Evolutionary conservation across 371 early-diverging fungal species (phyloP).

Genomic region (Mucor saturninus): DNA sequence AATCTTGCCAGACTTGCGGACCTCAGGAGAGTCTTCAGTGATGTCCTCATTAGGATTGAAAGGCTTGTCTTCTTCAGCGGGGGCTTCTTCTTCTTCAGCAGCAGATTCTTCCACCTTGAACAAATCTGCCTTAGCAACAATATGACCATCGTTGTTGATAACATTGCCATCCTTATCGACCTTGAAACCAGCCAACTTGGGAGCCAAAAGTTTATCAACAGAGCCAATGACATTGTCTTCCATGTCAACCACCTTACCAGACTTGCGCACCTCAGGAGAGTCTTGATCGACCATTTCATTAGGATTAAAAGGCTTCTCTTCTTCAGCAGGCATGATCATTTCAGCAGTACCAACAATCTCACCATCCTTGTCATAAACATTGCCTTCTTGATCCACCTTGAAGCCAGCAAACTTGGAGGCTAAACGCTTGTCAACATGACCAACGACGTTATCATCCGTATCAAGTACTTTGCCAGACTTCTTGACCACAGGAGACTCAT

Average conservation of each 20-base stretch:
- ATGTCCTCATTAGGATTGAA: conserved; percentile 19
- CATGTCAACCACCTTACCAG: conserved; percentile 26
- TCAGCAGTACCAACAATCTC: conserved; percentile 15
- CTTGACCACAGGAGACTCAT: conserved; percentile 19
- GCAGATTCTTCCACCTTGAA: conserved; percentile 2
- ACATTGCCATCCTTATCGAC: conserved; percentile 20
- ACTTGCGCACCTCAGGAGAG: conserved; percentile 22
- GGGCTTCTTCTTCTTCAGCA: conserved; percentile 5
- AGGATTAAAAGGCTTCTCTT: conserved; percentile 15
- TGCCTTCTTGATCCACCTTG: conserved; percentile 23
- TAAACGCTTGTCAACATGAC: conserved; percentile 16
- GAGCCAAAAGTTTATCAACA: conserved; percentile 19
- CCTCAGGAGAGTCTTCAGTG: conserved; percentile 30
- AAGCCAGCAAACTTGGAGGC: conserved; percentile 20
- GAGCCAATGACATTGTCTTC: conserved; percentile 21
- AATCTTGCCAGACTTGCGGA: conserved; percentile 32
- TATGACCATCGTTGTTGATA: conserved; percentile 18
- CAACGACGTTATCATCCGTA: conserved; percentile 19
- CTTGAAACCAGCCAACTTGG: conserved; percentile 16
- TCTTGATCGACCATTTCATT: conserved; percentile 14
- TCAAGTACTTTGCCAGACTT: conserved; percentile 27
- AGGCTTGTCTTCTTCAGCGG: conserved; percentile 13
- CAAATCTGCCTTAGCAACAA: conserved; percentile 19
- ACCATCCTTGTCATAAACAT: conserved; percentile 18
- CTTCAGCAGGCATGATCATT: conserved; percentile 17